Base-by-base conservation (phyloP, 2,329 filamentous ascomycete genomes). In the Colletotrichum sp. region DNA sequence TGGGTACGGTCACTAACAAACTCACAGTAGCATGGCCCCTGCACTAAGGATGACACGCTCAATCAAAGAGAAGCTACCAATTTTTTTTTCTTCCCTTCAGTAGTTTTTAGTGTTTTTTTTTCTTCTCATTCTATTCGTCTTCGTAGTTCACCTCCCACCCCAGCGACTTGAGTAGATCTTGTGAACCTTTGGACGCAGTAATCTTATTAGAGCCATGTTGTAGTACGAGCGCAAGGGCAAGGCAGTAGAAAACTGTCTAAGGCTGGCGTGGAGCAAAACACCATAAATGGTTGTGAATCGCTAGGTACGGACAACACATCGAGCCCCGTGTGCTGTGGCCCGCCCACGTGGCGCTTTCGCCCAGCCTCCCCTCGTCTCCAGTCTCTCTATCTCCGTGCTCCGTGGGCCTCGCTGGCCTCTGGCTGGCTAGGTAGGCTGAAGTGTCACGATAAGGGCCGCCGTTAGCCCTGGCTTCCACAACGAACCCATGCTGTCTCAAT, bases 31-130 rank as follows among this genome's bases (percentile, higher is more conserved):
- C 93, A 94, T 94, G 93, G 93, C 93, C 93, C 91, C 90, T 93
- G 91, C 90, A 92, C 94, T 96, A 96, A 96, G 94, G 94, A 96
- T 96, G 94, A 96, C 94, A 96, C 93, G 93, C 92, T 93, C 89
- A 91, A 92, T 91, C 92, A 93, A 93, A 94, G 93, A 94, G 92
- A 93, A 91, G 90, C 91, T 91, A 89, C 75, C 76, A 75, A 78
- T 56, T 52, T 67, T 30, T 68, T 30, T 30, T 15, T 56, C 5
- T 4, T 32, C n/a, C n/a, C 28, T 12, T 5, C 10, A n/a, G 18
- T n/a, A 43, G 18, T 21, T 8, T 2, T 21, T 1, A 36, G 34
- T 48, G 10, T 9, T 48, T 3, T 48, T 48, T 4, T 6, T 10
- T 10, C 4, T 48, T n/a, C 10, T 6, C 10, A 5, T n/a, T 18